phyloP scores from a whole-genome alignment of 2,329 filamentous ascomycete genomes.

The Clonostachys sp. region DNA sequence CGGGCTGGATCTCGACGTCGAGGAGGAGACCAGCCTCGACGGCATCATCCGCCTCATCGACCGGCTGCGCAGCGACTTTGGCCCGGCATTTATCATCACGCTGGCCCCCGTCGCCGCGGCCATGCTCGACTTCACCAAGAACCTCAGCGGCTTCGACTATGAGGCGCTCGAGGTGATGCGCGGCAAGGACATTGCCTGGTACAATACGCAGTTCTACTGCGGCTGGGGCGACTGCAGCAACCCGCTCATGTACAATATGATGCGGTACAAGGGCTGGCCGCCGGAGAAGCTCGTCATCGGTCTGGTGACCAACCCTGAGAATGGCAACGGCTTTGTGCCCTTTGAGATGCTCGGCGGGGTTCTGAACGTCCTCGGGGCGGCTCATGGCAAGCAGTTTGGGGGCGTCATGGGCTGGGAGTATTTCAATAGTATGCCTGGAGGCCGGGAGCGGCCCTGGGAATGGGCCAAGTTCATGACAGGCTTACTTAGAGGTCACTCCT shows the following conservation, averaged over 20 bases:
- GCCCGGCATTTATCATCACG: constrained; percentile 67
- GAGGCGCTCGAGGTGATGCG: constrained; percentile 64
- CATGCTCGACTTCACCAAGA: constrained; percentile 45
- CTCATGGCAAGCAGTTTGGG: constrained; percentile 63
- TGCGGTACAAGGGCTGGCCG: constrained; percentile 62
- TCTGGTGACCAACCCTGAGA: constrained; percentile 71
- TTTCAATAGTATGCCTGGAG: constrained; percentile 74
- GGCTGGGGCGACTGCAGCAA: constrained; percentile 65
- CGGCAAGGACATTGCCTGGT: constrained; percentile 70
- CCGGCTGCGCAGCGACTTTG: constrained; percentile 65
- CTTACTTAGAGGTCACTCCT: constrained; percentile 8
- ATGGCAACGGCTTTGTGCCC: constrained; percentile 55
- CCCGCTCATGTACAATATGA: constrained; percentile 42
- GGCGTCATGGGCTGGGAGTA: constrained; percentile 97
- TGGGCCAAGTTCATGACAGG: constrained; percentile 70
- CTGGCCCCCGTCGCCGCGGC: constrained; percentile 79
- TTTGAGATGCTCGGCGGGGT: constrained; percentile 41
- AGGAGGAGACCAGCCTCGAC: constrained; percentile 66
- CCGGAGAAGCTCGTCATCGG: constrained; percentile 74
- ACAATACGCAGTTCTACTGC: constrained; percentile 92
- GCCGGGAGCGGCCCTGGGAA: constrained; percentile 60
- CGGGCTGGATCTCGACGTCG: constrained; percentile 74
- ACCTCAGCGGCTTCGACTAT: constrained; percentile 82
- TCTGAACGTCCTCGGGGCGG: constrained; percentile 30
- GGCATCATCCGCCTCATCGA: constrained; percentile 66